Base-by-base conservation (phyloP, 805 yeast genomes). In the Cyberlindnera xylosilytica region DNA sequence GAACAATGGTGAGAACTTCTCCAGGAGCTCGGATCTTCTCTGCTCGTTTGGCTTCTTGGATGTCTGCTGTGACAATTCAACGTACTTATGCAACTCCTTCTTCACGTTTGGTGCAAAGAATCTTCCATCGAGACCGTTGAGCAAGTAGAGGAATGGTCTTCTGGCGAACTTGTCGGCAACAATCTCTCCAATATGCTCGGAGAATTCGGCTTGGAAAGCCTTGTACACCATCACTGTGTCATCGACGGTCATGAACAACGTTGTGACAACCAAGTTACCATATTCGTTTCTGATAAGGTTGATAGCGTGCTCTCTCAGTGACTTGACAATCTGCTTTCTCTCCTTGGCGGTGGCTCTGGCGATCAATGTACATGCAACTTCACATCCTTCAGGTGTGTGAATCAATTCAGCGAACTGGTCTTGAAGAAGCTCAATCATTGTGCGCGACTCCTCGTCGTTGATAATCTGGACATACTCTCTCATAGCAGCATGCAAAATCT, bases 401-500 rank as follows among this genome's bases (percentile, higher is more conserved):
- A 90, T 96, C 62, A 91, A 74, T 67, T 91, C 97, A 16, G 97
- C 96, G 62, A 88, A 74, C 62, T 89, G 96, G 58, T 90, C 97
- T 40, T 80, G 76, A 48, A 91, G 69, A 34, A 88, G 68, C 47
- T 89, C 97, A 52, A 89, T 78, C 57, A 91, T 81, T 41, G 87
- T 96, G 53, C 84, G 74, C 44, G 81, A 76, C 62, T 87, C 91
- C 32, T 75, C 73, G 35, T 74, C 79, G 47, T 79, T 79, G 49
- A 88, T 79, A 46, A 88, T 82, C 48, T 81, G 76, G 36, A 80
- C 76, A 57, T 85, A 88, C 63, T 91, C 97, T 60, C 75, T 82
- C 96, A 91, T 88, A 39, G 95, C 97, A 29, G 97, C 96, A 64
- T 91, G 98, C 61, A 91, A 76, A 51, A 91, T 84, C 63, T 89